Evolutionary conservation across 768 basidiomycete species (phyloP).

Genomic region (Rhizopogon roseolus): DNA sequence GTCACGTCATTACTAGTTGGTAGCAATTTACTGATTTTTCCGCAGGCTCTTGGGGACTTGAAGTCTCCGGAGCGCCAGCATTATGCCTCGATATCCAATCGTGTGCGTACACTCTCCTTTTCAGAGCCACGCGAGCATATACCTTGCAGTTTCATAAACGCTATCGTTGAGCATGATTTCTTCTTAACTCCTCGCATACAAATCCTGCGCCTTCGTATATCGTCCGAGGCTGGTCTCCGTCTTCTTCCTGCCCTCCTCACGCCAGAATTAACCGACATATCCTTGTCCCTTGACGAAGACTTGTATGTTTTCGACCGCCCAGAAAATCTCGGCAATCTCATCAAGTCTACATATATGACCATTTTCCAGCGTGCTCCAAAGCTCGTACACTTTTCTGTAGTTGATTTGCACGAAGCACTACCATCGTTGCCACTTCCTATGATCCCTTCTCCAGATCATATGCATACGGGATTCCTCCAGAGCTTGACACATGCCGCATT

Average conservation of each 20-base stretch:
- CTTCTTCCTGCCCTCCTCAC: background rate
- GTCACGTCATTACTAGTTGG: background rate
- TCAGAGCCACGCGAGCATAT: background rate
- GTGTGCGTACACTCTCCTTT: background rate
- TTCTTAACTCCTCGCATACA: background rate
- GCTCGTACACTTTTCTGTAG: background rate
- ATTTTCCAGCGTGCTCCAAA: background rate
- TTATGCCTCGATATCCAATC: background rate
- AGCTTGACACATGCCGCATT: background rate
- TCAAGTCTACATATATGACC: background rate
- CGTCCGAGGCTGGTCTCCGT: background rate
- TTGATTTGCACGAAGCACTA: background rate
- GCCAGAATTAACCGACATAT: background rate
- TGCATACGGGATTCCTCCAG: background rate
- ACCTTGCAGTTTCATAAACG: background rate
- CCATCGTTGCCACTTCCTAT: background rate
- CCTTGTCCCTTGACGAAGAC: background rate
- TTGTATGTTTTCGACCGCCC: background rate
- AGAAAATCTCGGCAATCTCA: background rate
- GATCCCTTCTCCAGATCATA: background rate
- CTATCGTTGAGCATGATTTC: background rate
- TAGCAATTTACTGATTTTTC: background rate
- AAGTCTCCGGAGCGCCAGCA: background rate
- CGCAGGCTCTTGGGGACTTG: background rate
- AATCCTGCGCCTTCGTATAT: background rate